Base-by-base conservation (phyloP, 257 asterid genomes). In the Lycium ferocissimum region DNA sequence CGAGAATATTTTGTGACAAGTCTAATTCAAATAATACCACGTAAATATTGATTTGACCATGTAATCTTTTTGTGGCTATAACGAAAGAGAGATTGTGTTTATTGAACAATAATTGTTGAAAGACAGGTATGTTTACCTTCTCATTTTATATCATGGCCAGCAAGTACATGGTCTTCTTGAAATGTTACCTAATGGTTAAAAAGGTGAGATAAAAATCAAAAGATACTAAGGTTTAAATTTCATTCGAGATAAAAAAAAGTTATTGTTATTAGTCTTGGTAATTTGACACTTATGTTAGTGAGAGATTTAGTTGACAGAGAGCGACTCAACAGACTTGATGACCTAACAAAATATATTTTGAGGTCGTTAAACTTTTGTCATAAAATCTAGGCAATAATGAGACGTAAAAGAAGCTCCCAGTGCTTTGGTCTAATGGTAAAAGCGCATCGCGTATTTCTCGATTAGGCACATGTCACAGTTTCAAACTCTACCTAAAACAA, bases 31-130 rank as follows among this genome's bases (percentile, higher is more conserved):
- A 78, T 78, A 49, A 53, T 26, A 78, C 65, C 49, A 78, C 81
- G 65, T 53, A 78, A 53, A 78, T 53, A 78, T 53, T 53, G 38
- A 53, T 78, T 78, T 8, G 82, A 33, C 82, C 66, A 78, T 53
- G 65, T 53, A 49, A 78, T 78, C 15, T 22, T 78, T 53, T 78
- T 78, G 82, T 78, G 63, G 82, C 82, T 53, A 53, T 14, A 78
- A 53, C 5, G 65, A 78, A 53, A 14, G 15, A 78, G 8, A 53
- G 0, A 78, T 53, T 33, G 0, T n/a, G 6, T 71, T n/a, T 14
- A 14, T 26, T 10, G 35, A 72, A 45, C 9, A 38, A 70, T 38
- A 38, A 70, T 70, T 70, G 15, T 38, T 7, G 26, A 38, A 69
- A 69, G 53, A 69, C 47, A 66, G 4, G n/a, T 7, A 69, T 3